phyloP scores from a whole-genome alignment of 2,329 filamentous ascomycete genomes.

The Colletotrichum magnum region DNA sequence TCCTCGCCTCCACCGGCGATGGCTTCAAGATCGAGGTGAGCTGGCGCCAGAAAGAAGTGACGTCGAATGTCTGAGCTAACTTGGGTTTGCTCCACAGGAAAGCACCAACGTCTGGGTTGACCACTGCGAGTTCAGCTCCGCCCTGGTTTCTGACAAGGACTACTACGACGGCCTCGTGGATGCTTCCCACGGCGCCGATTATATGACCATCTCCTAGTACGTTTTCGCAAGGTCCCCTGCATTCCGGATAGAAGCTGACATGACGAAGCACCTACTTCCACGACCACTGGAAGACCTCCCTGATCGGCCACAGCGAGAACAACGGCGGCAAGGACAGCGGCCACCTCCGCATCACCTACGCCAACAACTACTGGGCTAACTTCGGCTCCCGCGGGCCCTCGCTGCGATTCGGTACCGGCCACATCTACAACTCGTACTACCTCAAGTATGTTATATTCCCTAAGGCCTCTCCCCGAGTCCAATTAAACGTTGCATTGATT shows the following conservation, averaged over 20 bases:
- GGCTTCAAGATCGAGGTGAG: slow-evolving; percentile 50
- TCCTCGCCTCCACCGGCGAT: slow-evolving; percentile 57
- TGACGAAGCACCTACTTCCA: slow-evolving; percentile 54
- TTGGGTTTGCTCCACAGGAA: slow-evolving; percentile 44
- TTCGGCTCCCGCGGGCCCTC: slow-evolving; percentile 72
- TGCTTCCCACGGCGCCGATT: slow-evolving; percentile 59
- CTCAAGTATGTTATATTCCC: slow-evolving; percentile 38
- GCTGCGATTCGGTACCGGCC: slow-evolving; percentile 73
- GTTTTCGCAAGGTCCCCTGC: neutral
- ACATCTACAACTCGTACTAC: slow-evolving; percentile 62
- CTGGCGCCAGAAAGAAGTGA: rapidly evolving
- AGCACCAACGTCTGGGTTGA: slow-evolving; percentile 65
- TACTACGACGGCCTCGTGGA: slow-evolving; percentile 60
- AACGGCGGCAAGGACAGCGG: slow-evolving; percentile 71
- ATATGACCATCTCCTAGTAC: slow-evolving; percentile 55
- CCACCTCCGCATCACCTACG: slow-evolving; percentile 70
- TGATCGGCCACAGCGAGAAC: slow-evolving; percentile 73
- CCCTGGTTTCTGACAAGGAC: slow-evolving; percentile 56
- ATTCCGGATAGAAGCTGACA: neutral
- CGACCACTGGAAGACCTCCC: slow-evolving; percentile 71
- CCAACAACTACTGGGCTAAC: slow-evolving; percentile 73
- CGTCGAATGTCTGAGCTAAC: rapidly evolving
- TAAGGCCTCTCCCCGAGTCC: too few relatives aligned
- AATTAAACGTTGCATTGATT: too few relatives aligned
- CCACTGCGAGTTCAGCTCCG: slow-evolving; percentile 57